Evolutionary conservation across 192 early-diverging fungal genomes (phyloP).

Genomic region (Allomyces macrogynus): DNA sequence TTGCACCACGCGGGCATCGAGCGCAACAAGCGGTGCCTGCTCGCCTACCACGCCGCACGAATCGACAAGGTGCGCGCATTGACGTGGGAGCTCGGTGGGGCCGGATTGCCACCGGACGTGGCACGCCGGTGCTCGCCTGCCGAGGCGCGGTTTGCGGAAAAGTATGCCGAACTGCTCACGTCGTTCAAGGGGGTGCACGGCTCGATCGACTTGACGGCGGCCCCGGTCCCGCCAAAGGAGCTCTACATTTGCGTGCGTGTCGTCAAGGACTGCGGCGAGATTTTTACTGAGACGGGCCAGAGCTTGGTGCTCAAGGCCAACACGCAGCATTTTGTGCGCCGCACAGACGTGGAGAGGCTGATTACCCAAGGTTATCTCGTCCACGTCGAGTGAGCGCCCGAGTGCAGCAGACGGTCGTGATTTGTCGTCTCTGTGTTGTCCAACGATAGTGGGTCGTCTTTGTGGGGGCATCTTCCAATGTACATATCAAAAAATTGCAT

Average conservation of each 20-base stretch:
- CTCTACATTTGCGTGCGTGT: slow-evolving; percentile 84
- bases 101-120: slow-evolving; percentile 13
- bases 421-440: too few species aligned
- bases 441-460: too few species aligned
- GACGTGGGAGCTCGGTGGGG: slow-evolving; percentile 39
- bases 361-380: slow-evolving; percentile 65
- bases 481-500: too few species aligned
- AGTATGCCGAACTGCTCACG: slow-evolving; percentile 43
- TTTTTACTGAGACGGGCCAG: slow-evolving; percentile 66
- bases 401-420: too few species aligned
- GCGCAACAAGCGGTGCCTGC: slow-evolving; percentile 70
- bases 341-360: slow-evolving; percentile 74
- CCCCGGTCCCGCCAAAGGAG: slow-evolving; percentile 68
- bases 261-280: slow-evolving; percentile 68
- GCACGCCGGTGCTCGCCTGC: slow-evolving; percentile 11
- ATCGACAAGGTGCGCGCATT: slow-evolving; percentile 42
- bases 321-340: slow-evolving; percentile 65
- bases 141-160: slow-evolving; percentile 39
- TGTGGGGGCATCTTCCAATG: too few species aligned
- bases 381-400: slow-evolving; percentile 30
- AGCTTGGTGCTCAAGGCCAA: slow-evolving; percentile 49
- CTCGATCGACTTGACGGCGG: slow-evolving; percentile 54
- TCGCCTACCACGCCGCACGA: slow-evolving; percentile 66
- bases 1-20: slow-evolving; percentile 36
- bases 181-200: slow-evolving; percentile 40